Percentiles rank a stretch among this genome's conserved stretches.
Conservation (phyloP, 331 rosid species). For the Dryas integrifolia region DNA sequence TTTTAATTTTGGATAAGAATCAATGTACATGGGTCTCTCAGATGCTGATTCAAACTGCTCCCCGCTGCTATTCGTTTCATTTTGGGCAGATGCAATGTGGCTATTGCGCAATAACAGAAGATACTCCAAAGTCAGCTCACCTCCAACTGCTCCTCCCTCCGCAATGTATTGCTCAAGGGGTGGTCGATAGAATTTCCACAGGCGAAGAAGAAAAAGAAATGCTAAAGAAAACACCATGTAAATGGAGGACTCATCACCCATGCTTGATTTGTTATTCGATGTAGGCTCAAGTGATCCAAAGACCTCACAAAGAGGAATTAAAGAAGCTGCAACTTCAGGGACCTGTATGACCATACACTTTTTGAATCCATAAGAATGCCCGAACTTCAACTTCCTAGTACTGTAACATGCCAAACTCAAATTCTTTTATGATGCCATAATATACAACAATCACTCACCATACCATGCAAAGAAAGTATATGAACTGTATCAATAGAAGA, state of each 20-base stretch:
- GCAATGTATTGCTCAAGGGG: slow-evolving; percentile 57
- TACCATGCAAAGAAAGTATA: slow-evolving; percentile 69
- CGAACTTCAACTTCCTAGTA: slow-evolving; percentile 7
- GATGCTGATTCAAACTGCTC: slow-evolving; percentile 35
- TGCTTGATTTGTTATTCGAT: slow-evolving; percentile 32
- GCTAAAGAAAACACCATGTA: slow-evolving; percentile 74
- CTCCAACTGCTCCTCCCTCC: slow-evolving; percentile 51
- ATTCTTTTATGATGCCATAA: neutral
- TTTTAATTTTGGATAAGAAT: slow-evolving; percentile 64
- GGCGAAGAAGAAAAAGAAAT: slow-evolving; percentile 66
- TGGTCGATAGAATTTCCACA: slow-evolving; percentile 74
- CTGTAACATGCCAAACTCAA: slow-evolving; percentile 4
- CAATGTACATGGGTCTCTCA: slow-evolving; percentile 42
- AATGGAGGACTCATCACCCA: slow-evolving; percentile 46
- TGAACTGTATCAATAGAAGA: slow-evolving; percentile 66
- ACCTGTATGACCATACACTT: slow-evolving; percentile 42
- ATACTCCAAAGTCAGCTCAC: slow-evolving; percentile 58
- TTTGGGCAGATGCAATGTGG: slow-evolving; percentile 30
- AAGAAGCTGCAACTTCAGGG: slow-evolving; percentile 64
- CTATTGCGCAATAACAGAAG: slow-evolving; percentile 63
- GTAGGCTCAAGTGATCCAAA: slow-evolving; percentile 65
- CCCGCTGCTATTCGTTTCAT: slow-evolving; percentile 38
- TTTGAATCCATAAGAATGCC: slow-evolving; percentile 26
- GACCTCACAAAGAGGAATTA: slow-evolving; percentile 74
- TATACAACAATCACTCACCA: slow-evolving; percentile 46